Evolutionary conservation across 495 filamentous ascomycete species (phyloP), one percentile per base, ranked within the genome.

Genomic region (Ramalina intermedia): DNA sequence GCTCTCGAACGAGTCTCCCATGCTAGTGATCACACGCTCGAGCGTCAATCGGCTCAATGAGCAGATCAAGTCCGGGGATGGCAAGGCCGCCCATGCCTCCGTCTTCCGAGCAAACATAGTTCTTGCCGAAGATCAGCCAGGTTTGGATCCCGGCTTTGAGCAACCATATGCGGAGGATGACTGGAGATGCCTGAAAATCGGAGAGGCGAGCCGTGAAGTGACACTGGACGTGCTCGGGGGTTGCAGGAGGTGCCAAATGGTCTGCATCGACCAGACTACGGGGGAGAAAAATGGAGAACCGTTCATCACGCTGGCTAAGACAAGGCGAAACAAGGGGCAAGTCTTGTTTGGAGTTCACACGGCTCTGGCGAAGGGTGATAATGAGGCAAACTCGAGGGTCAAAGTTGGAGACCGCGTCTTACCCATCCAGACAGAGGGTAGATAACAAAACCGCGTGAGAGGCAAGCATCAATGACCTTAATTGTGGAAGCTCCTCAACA

Each of bases 191-290:
- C 27, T 74, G 24, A 57, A 55, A 1, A 66, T 74, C 20, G 67
- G 67, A 0, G 50, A 65, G 0, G 18, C n/a, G n/a, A 33, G 29
- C 29, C 29, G 29, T 33, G 48, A 57, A 6, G 50, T 61, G 36
- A 58, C 66, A 3, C 82, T 86, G 46, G 70, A 84, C 56, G 76
- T 89, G 51, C 67, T 96, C 4, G 89, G 86, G 0, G 73, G 80
- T 17, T 98, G 91, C 58, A 74, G 88, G 35, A 67, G 91, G 14
- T 98, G 91, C 52, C 87, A 94, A 56, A 95, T 98, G 86, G 82
- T 98, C 12, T 96, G 90, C 60, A 75, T 96, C 40, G 79, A 98
- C 53, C 91, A 94, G 57, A 65, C 80, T 16, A 93, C 84, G 5
- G 90, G 80, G 0, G 72, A 78, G 41, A 83, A 78, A 62, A 74